Evolutionary conservation across 2,329 filamentous ascomycete species (phyloP).

Genomic region (Chrysoporthe austroafricana): DNA sequence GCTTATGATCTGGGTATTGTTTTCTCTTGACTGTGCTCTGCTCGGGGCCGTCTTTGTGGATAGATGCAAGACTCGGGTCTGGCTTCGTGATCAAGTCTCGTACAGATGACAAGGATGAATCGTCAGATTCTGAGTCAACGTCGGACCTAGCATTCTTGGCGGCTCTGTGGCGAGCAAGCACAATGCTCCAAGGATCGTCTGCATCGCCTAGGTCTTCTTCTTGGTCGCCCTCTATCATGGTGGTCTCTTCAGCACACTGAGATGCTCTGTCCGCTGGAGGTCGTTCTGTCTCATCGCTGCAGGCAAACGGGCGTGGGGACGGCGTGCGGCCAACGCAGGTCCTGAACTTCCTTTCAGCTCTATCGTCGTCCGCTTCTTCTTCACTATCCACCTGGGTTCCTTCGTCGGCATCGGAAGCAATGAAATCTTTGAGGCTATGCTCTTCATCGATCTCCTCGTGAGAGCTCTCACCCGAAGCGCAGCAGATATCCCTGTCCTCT

Average conservation of each 20-base stretch:
- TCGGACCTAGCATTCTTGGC: background rate
- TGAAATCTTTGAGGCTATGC: constrained; percentile 6
- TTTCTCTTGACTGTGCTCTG: background rate
- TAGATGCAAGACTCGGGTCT: background rate
- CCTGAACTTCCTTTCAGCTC: background rate
- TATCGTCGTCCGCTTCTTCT: background rate
- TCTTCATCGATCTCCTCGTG: constrained; percentile 1
- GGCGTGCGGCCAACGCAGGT: background rate
- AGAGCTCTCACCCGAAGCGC: background rate
- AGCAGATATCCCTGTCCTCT: background rate
- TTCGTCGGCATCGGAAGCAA: background rate
- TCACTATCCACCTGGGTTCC: background rate
- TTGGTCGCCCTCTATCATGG: background rate
- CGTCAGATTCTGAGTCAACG: background rate
- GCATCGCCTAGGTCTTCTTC: background rate
- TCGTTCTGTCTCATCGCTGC: background rate
- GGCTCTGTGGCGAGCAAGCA: background rate
- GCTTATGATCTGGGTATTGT: background rate
- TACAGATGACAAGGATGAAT: background rate
- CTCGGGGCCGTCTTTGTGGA: no score
- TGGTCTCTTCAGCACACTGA: background rate
- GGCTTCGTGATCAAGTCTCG: background rate
- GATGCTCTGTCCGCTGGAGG: background rate
- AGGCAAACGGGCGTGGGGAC: background rate
- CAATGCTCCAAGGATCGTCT: background rate